Percentiles rank a stretch among this genome's conserved stretches.
Evolutionary conservation across 2,329 filamentous ascomycete species (phyloP).

Genomic region (Colletotrichum godetiae): DNA sequence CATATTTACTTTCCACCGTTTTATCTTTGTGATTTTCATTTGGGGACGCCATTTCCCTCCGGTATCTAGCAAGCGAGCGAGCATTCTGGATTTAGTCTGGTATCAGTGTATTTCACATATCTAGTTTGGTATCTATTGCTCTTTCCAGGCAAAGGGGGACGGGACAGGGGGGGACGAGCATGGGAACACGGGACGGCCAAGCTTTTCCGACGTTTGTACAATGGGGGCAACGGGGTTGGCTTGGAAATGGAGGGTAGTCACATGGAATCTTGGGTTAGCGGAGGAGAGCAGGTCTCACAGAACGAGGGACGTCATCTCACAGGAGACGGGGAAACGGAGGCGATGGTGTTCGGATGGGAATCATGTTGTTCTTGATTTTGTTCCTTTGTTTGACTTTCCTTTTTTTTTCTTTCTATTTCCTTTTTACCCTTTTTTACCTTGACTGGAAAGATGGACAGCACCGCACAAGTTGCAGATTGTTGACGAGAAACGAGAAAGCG

Average conservation of each 20-base stretch:
- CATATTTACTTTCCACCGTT: conserved; percentile 31
- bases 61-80: conserved; percentile 47
- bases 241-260: neutral
- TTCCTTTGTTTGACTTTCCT: conserved; percentile 38
- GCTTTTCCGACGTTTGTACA: conserved; percentile 27
- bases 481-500: conserved; percentile 17
- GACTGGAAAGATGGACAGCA: neutral
- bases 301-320: conserved; percentile 25
- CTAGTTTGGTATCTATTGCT: conserved; percentile 39
- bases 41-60: conserved; percentile 45
- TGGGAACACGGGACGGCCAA: conserved; percentile 24
- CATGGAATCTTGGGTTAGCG: neutral
- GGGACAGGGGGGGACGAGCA: conserved; percentile 4
- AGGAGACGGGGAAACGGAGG: neutral
- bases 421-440: conserved; percentile 1
- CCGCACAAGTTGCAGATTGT: conserved; percentile 14
- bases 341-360: neutral
- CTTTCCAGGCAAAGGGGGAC: conserved; percentile 29
- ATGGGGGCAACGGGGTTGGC: neutral
- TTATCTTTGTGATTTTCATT: conserved; percentile 38
- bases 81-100: conserved; percentile 34
- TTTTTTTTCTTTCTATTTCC: conserved; percentile 29
- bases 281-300: conserved; percentile 36
- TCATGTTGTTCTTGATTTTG: conserved; percentile 38
- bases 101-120: conserved; percentile 33